Conservation (phyloP, 306 rosid genomes). For the Alnus glutinosa region DNA sequence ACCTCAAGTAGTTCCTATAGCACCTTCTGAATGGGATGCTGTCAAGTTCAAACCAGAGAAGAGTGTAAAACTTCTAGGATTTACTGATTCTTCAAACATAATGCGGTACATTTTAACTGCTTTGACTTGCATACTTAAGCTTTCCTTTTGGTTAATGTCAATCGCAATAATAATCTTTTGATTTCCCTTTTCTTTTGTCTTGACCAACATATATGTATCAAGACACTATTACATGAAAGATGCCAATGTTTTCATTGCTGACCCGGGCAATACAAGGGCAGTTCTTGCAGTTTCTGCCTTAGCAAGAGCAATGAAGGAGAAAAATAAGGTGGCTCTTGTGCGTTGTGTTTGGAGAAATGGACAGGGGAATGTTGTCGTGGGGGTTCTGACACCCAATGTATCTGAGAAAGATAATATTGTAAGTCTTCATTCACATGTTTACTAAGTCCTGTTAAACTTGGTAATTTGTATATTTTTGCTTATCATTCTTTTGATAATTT, state of each 20-base stretch:
- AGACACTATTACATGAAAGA: slow-evolving; percentile 92
- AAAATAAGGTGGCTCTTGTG: slow-evolving; percentile 76
- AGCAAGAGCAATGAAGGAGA: slow-evolving; percentile 89
- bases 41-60: slow-evolving; percentile 92
- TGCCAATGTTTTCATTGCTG: slow-evolving; percentile 69
- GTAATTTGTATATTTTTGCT: slow-evolving; percentile 1
- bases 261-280: slow-evolving; percentile 65
- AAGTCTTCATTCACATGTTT: slow-evolving; percentile 31
- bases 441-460: slow-evolving; percentile 6
- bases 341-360: slow-evolving; percentile 95
- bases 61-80: slow-evolving; percentile 86
- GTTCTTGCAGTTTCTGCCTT: slow-evolving; percentile 76
- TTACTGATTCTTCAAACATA: slow-evolving; percentile 70
- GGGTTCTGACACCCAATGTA: slow-evolving; percentile 78
- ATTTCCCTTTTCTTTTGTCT: slow-evolving; percentile 21
- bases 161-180: slow-evolving; percentile 14
- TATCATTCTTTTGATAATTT: slow-evolving; percentile 21
- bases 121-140: slow-evolving; percentile 16
- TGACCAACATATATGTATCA: slow-evolving; percentile 25
- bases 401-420: slow-evolving; percentile 67
- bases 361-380: slow-evolving; percentile 64
- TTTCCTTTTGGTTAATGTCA: slow-evolving; percentile 12
- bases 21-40: slow-evolving; percentile 82
- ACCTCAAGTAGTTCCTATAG: slow-evolving; percentile 90
- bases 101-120: slow-evolving; percentile 48